Percentiles rank a stretch among this genome's conserved stretches.
Evolutionary conservation across 78 protist species (phyloP).

Genomic region (Dictyostelium capitatum): DNA sequence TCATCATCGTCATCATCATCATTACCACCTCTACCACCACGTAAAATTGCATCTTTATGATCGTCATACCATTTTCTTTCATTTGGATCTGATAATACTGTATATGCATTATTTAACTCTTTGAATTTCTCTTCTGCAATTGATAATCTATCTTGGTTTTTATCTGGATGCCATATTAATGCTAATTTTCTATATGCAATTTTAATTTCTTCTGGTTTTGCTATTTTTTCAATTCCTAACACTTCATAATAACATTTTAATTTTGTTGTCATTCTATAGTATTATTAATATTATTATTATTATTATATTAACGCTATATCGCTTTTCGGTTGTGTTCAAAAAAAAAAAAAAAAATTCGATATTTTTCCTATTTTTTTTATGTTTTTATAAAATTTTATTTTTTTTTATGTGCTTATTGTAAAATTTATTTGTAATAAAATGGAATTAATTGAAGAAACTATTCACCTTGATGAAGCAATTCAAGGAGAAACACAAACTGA

Average conservation of each 20-base stretch:
- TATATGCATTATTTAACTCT: constrained; percentile 87
- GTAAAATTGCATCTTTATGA: constrained; percentile 82
- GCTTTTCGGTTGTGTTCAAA: too few relatives aligned
- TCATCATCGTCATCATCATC: constrained; percentile 66
- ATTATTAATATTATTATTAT: neutral
- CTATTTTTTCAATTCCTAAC: constrained; percentile 77
- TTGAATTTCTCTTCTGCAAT: constrained; percentile 89
- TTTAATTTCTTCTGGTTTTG: constrained; percentile 84
- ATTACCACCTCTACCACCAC: constrained; percentile 64
- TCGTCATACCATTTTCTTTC: constrained; percentile 92
- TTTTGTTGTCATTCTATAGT: neutral
- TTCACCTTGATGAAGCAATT: neutral
- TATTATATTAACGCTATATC: too few relatives aligned
- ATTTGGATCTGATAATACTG: constrained; percentile 78
- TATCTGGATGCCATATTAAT: constrained; percentile 91
- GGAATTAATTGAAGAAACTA: neutral
- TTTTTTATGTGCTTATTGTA: too few relatives aligned
- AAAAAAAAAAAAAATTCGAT: too few relatives aligned
- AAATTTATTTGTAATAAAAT: neutral
- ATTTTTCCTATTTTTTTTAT: too few relatives aligned
- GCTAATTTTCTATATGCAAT: constrained; percentile 88
- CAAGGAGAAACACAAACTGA: neutral
- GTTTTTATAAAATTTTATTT: too few relatives aligned
- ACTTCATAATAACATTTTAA: constrained; percentile 87
- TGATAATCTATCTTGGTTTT: constrained; percentile 76